Base-by-base conservation (phyloP, 805 yeast genomes). In the Zygosaccharomyces lentus region DNA sequence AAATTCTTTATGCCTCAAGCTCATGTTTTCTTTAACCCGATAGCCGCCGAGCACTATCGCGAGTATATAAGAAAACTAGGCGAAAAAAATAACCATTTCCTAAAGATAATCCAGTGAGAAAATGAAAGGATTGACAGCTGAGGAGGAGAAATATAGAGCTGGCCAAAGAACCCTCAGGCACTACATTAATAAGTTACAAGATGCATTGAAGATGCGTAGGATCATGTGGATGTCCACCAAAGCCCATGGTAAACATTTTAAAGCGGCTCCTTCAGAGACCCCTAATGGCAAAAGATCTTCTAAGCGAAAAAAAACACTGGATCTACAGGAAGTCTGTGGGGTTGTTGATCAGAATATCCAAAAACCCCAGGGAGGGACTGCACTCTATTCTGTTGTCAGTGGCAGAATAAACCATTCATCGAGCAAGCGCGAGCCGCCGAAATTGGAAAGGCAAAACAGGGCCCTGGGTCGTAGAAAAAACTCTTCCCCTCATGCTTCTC, bases 1-100 rank as follows among this genome's bases (percentile, higher is more conserved):
- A n/a, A 19, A 19, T 19, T 3, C 21, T 5, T 5, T 19, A 19
- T 19, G 21, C 21, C 5, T 19, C 21, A 19, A 19, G 7, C 7
- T 26, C n/a, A 3, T 26, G 4, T 16, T 9, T 36, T 36, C 29
- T 24, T 23, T 16, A 12, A 8, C 9, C 1, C 15, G 12, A 9
- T 37, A 37, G 41, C 41, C 41, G 41, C 41, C 41, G 32, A 37
- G 17, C n/a, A 9, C 13, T 37, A 10, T 19, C 41, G 41, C 31
- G 32, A 13, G 12, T 24, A 37, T 24, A 38, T 17, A 37, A 37
- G 23, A 26, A 16, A 10, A 8, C 15, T 17, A 24, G 5, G 4
- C 12, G 24, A 37, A 13, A 37, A 16, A 16, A 26, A 26, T n/a
- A 19, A 19, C 5, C 21, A 26, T 26, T 9, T 26, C 7, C 2